Percentiles rank a stretch among this genome's conserved stretches.
Conservation (phyloP, 2,329 filamentous ascomycete genomes). For the Zymoseptoria crescenta region DNA sequence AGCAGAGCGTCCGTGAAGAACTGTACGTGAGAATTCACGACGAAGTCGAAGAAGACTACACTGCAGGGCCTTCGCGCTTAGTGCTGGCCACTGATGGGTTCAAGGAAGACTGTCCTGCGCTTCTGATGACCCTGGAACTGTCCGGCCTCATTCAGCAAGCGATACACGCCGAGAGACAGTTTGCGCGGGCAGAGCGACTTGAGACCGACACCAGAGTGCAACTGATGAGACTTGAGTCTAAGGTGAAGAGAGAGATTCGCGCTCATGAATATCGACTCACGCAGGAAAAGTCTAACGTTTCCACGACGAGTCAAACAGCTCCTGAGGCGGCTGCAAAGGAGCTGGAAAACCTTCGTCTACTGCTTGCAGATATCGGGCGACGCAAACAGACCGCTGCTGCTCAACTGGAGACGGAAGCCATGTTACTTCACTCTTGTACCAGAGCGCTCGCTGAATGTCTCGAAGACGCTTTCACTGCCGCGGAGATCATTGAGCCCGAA, state of each 20-base stretch:
- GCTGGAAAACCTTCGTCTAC: not conserved
- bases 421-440: constrained; percentile 1
- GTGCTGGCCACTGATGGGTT: constrained; percentile 11
- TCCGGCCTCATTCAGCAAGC: constrained; percentile 6
- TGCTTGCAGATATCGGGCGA: constrained; percentile 2
- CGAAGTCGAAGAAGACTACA: constrained; percentile 8
- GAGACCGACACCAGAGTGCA: not conserved
- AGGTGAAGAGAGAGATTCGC: constrained; percentile 3
- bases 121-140: constrained; percentile 10
- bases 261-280: constrained; percentile 2
- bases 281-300: too few species aligned
- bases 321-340: not conserved
- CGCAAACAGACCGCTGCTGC: not conserved
- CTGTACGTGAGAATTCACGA: constrained; percentile 1
- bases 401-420: not conserved
- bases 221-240: constrained; percentile 1
- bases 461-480: constrained; percentile 10
- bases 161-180: constrained; percentile 4
- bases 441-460: constrained; percentile 1
- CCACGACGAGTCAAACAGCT: not conserved
- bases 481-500: not conserved
- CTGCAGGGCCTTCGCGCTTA: constrained; percentile 10
- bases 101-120: constrained; percentile 4
- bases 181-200: not conserved
- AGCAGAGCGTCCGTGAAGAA: constrained; percentile 1